Evolutionary conservation across 164 flowering plant species (phyloP).

Genomic region (Vitis riparia): DNA sequence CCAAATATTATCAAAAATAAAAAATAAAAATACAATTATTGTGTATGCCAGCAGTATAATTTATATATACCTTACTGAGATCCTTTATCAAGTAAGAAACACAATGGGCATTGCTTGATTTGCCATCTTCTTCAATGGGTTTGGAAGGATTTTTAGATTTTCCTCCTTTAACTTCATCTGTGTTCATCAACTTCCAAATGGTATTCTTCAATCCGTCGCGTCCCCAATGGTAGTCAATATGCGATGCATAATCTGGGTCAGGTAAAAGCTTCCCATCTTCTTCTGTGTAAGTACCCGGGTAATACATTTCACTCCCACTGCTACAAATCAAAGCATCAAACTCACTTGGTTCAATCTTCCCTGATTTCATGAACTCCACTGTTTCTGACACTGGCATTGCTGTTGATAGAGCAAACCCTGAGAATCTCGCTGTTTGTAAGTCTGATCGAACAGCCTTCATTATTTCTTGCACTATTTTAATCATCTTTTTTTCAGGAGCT

Average conservation of each 20-base stretch:
- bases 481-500: constrained; percentile 59
- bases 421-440: constrained; percentile 43
- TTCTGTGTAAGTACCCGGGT: constrained; percentile 62
- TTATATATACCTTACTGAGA: constrained; percentile 51
- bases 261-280: constrained; percentile 58
- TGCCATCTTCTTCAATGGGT: constrained; percentile 59
- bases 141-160: constrained; percentile 20
- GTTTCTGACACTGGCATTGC: constrained; percentile 80
- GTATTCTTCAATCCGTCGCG: constrained; percentile 81
- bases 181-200: constrained; percentile 68
- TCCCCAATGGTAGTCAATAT: constrained; percentile 94
- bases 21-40: neutral
- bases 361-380: constrained; percentile 55
- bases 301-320: constrained; percentile 91
- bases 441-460: constrained; percentile 63
- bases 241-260: constrained; percentile 81
- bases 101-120: constrained; percentile 72
- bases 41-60: neutral
- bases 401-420: constrained; percentile 81
- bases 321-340: constrained; percentile 91
- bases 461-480: constrained; percentile 54
- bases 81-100: constrained; percentile 68
- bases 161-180: constrained; percentile 38
- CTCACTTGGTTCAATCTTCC: constrained; percentile 59
- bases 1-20: neutral